phyloP scores from a whole-genome alignment of 306 rosid genomes.

The Alnus glutinosa region DNA sequence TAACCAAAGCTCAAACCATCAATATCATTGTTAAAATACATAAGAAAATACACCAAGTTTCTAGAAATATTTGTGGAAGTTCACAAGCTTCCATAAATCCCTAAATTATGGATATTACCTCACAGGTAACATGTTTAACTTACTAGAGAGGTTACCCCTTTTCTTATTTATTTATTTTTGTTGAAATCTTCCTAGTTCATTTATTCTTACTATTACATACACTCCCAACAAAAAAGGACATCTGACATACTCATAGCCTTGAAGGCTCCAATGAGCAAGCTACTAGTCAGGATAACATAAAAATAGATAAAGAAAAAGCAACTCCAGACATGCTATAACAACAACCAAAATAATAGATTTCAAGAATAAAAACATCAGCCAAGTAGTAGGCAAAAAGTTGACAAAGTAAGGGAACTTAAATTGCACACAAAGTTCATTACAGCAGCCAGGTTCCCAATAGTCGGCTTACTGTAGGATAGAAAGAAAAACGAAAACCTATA shows the following conservation, averaged over 20 bases:
- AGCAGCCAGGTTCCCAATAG: background rate
- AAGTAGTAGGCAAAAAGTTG: background rate
- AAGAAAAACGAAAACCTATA: background rate
- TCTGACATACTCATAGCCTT: slow-evolving; percentile 9
- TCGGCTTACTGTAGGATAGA: background rate
- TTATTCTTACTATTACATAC: slow-evolving; percentile 31
- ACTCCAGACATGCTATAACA: background rate
- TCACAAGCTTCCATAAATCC: slow-evolving; percentile 12
- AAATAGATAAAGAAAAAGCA: background rate
- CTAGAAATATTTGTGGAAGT: slow-evolving; percentile 9
- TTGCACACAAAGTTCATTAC: background rate
- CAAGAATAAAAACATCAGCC: background rate
- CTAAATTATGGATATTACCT: slow-evolving; percentile 4
- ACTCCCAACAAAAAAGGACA: background rate
- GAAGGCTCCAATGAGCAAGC: slow-evolving; percentile 20
- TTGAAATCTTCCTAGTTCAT: background rate
- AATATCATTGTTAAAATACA: slow-evolving; percentile 26
- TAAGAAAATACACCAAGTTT: slow-evolving; percentile 1
- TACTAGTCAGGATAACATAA: background rate
- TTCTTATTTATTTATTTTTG: background rate
- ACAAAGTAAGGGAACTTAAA: background rate
- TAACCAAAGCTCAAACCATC: slow-evolving; percentile 28
- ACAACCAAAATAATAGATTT: background rate
- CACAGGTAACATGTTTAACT: background rate
- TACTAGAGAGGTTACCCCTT: background rate